Evolutionary conservation across 2,329 filamentous ascomycete species (phyloP).

Genomic region (Paracoccidioides lutzii): DNA sequence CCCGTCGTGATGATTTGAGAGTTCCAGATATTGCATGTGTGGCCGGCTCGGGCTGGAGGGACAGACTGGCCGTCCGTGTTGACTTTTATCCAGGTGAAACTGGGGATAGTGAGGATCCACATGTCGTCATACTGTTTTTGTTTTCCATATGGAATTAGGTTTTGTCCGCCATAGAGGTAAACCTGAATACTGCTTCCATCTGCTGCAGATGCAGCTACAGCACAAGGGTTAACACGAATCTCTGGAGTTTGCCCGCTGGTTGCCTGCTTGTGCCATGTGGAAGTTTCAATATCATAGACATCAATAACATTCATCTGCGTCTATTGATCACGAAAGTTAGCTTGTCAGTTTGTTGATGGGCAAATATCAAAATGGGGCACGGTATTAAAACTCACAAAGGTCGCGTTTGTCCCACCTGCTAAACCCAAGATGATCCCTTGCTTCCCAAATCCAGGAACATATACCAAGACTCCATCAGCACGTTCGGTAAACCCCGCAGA

Average conservation of each 20-base stretch:
- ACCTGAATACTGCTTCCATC: conserved; percentile 65
- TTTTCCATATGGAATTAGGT: conserved; percentile 48
- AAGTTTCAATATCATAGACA: conserved; percentile 62
- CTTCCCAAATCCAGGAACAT: conserved; percentile 62
- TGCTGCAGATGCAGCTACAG: conserved; percentile 58
- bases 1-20: conserved; percentile 70
- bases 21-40: conserved; percentile 65
- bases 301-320: conserved; percentile 60
- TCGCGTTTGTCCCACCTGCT: conserved; percentile 56
- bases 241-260: conserved; percentile 49
- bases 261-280: conserved; percentile 61
- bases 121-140: conserved; percentile 56
- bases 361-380: background rate
- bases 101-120: conserved; percentile 69
- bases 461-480: conserved; percentile 60
- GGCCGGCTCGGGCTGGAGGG: conserved; percentile 53
- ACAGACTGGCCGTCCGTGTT: conserved; percentile 36
- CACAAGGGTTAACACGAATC: conserved; percentile 53
- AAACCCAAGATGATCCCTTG: conserved; percentile 66
- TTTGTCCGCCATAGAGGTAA: conserved; percentile 67
- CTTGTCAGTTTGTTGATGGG: background rate
- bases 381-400: conserved; percentile 42
- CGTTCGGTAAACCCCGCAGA: conserved; percentile 56
- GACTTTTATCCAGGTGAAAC: conserved; percentile 66
- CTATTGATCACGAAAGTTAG: conserved; percentile 16